Evolutionary conservation across 2,329 filamentous ascomycete species (phyloP).

Genomic region (Nigrograna mackinnonii): DNA sequence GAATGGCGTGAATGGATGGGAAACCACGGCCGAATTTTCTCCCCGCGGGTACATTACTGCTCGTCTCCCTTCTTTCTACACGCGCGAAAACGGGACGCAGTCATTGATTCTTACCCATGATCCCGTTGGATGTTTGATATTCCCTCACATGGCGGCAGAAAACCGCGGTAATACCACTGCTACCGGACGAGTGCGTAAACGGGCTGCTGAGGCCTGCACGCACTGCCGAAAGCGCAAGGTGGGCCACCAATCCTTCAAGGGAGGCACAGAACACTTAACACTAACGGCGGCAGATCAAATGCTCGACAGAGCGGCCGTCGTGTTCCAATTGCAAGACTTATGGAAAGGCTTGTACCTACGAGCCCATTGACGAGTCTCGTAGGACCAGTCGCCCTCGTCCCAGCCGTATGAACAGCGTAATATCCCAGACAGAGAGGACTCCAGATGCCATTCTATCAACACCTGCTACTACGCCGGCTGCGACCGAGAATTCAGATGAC

Average conservation of each 20-base stretch:
- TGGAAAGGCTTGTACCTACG: slow-evolving; percentile 49
- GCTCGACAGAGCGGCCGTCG: slow-evolving; percentile 49
- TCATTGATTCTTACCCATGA: too few relatives aligned
- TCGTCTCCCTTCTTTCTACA: too few relatives aligned
- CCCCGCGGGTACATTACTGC: too few relatives aligned
- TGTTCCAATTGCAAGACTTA: slow-evolving; percentile 54
- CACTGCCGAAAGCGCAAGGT: slow-evolving; percentile 46
- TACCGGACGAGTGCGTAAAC: slow-evolving; percentile 21
- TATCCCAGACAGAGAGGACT: slow-evolving; percentile 19
- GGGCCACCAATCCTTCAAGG: not conserved
- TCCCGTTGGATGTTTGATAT: too few relatives aligned
- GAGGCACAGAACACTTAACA: slow-evolving; percentile 10
- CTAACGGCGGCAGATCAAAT: slow-evolving; percentile 51
- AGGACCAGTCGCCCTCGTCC: slow-evolving; percentile 13
- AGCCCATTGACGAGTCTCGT: slow-evolving; percentile 35
- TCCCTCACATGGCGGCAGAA: too few relatives aligned
- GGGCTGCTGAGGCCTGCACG: slow-evolving; percentile 37
- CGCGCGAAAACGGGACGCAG: too few relatives aligned
- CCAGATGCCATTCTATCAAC: not conserved
- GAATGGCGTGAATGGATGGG: too few relatives aligned
- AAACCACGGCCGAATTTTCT: too few relatives aligned
- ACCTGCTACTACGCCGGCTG: slow-evolving; percentile 6
- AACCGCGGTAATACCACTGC: slow-evolving; percentile 7
- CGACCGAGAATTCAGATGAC: too few relatives aligned
- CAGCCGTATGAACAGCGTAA: too few relatives aligned